A percentile compares a stretch with the other conserved stretches of the same genome.
phyloP scores from a whole-genome alignment of 495 filamentous ascomycete species.

The Trichodelitschia bisporula region DNA sequence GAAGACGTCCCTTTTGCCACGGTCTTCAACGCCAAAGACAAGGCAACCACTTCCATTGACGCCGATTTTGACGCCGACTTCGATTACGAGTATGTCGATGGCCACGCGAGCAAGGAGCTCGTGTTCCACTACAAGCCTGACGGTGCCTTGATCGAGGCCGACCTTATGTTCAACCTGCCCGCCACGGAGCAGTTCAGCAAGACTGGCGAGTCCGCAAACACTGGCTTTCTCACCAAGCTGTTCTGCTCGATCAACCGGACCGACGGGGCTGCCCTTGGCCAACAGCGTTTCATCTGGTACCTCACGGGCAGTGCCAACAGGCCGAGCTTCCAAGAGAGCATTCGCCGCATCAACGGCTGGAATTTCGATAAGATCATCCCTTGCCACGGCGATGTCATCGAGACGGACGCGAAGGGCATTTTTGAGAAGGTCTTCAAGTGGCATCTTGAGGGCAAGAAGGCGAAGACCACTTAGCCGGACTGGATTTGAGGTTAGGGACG shows the following conservation, averaged over 20 bases:
- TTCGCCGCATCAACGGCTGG: constrained; percentile 48
- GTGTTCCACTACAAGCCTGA: constrained; percentile 68
- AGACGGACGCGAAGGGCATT: constrained; percentile 46
- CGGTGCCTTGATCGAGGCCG: constrained; percentile 66
- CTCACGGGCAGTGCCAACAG: constrained; percentile 36
- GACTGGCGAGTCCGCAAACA: constrained; percentile 23
- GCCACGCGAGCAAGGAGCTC: constrained; percentile 64
- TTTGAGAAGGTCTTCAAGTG: constrained; percentile 69
- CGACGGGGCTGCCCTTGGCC: constrained; percentile 36
- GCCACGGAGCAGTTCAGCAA: constrained; percentile 68
- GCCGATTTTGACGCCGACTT: constrained; percentile 72
- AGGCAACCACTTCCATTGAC: constrained; percentile 27
- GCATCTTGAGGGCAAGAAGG: constrained; percentile 38
- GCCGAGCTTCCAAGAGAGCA: constrained; percentile 37
- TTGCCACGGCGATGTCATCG: constrained; percentile 83
- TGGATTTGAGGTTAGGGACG: too few species aligned
- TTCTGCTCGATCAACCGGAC: constrained; percentile 35
- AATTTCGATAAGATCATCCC: constrained; percentile 73
- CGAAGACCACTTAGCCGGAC: neutral
- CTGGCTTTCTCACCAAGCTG: constrained; percentile 37
- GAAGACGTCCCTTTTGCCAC: constrained; percentile 42
- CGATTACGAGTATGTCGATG: constrained; percentile 58
- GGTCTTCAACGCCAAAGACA: constrained; percentile 34
- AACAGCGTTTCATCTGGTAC: constrained; percentile 73
- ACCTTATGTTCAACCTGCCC: constrained; percentile 80